These are phyloP conservation scores for Pochonia chlamydosporia DNA, from an alignment of 2,329 filamentous ascomycete species.

Conservation along the genomic window DNA sequence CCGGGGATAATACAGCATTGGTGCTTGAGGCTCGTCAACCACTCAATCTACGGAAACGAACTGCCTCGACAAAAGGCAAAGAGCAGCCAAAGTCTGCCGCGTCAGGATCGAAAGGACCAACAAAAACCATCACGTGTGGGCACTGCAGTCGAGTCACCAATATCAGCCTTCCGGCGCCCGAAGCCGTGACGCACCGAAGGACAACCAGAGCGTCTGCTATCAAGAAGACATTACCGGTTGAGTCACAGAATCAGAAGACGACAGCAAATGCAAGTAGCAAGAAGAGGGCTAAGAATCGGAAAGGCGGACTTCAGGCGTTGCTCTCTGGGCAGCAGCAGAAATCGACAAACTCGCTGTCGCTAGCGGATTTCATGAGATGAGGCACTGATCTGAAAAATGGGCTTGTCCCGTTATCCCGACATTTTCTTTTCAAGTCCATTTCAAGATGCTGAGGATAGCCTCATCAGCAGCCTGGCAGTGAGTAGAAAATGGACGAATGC, in stretches of 20 bases:
- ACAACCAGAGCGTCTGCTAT: constrained; percentile 10
- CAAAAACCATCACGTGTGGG: constrained; percentile 32
- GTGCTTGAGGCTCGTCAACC: constrained; percentile 26
- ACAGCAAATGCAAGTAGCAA: constrained; percentile 54
- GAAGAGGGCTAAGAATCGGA: constrained; percentile 59
- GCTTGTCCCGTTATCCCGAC: no score
- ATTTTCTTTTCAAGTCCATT: no score
- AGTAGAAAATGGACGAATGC: not conserved
- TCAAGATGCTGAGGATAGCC: no score
- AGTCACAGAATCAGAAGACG: constrained; percentile 16
- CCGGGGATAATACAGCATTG: constrained; percentile 38
- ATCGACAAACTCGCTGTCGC: constrained; percentile 37
- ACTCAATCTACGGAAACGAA: not conserved
- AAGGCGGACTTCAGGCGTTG: constrained; percentile 60
- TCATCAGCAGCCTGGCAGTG: no score
- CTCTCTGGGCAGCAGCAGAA: constrained; percentile 47
- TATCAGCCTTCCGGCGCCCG: constrained; percentile 34
- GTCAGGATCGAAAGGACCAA: constrained; percentile 12
- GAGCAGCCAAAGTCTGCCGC: not conserved
- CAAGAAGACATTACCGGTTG: constrained; percentile 13
- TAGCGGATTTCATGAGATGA: constrained; percentile 46
- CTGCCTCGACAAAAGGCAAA: not conserved
- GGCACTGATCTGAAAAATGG: no score
- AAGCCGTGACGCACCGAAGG: constrained; percentile 19
- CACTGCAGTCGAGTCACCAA: constrained; percentile 39